Evolutionary conservation across 345 rosid genomes (phyloP).

Genomic region (Hevea brasiliensis): DNA sequence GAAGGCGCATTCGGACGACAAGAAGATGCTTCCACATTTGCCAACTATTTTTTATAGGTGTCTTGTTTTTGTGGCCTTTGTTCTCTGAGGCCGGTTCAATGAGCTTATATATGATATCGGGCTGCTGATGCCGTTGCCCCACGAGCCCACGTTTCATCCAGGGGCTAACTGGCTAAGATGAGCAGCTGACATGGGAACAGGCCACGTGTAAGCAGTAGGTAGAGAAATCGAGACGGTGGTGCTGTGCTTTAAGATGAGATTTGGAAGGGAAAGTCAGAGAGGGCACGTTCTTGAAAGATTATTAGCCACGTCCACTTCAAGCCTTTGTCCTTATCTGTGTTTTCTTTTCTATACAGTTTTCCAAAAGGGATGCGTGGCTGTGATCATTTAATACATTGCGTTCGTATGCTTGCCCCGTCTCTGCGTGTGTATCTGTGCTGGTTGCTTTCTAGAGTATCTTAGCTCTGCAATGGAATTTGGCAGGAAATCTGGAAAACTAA

Average conservation of each 20-base stretch:
- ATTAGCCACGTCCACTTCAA: conserved; percentile 1
- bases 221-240: background rate
- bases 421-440: too few species aligned
- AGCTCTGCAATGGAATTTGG: too few species aligned
- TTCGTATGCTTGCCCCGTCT: too few species aligned
- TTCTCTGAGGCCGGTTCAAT: too few species aligned
- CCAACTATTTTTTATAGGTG: background rate
- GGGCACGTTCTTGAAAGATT: conserved; percentile 17
- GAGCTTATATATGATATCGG: background rate
- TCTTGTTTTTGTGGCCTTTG: background rate
- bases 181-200: background rate
- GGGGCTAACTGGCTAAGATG: background rate
- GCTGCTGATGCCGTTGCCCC: conserved; percentile 1
- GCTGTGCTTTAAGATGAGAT: background rate
- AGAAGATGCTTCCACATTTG: background rate
- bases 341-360: background rate
- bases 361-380: background rate
- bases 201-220: conserved; percentile 4
- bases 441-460: too few species aligned
- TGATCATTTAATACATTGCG: too few species aligned
- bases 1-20: background rate
- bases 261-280: too few species aligned
- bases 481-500: too few species aligned
- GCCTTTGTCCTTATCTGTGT: background rate
- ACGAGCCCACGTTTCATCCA: conserved; percentile 17